Evolutionary conservation across 2,329 filamentous ascomycete species (phyloP).

Genomic region (Drechslerella coelobrocha): DNA sequence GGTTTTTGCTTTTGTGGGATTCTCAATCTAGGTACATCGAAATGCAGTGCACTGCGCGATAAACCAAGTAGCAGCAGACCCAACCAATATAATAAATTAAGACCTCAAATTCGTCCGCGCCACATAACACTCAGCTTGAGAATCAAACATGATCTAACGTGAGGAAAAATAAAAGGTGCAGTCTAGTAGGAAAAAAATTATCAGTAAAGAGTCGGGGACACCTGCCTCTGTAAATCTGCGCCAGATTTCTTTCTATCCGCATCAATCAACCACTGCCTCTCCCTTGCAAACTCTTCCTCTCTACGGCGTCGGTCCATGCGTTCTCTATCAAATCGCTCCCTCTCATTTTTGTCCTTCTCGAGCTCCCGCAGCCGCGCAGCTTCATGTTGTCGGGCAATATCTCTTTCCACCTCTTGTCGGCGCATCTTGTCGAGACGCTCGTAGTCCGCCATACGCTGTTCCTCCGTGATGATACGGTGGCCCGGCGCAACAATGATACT

Average conservation of each 20-base stretch:
- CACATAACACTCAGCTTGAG: background rate
- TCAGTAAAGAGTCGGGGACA: constrained; percentile 33
- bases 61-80: too few relatives aligned
- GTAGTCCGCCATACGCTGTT: constrained; percentile 46
- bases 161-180: background rate
- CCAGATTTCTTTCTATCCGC: constrained; percentile 24
- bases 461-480: constrained; percentile 34
- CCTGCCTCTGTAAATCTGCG: constrained; percentile 37
- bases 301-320: constrained; percentile 33
- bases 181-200: constrained; percentile 10
- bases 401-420: constrained; percentile 21
- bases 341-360: constrained; percentile 39
- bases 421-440: constrained; percentile 37
- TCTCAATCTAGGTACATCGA: constrained; percentile 14
- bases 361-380: constrained; percentile 35
- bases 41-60: constrained; percentile 7
- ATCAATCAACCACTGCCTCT: constrained; percentile 31
- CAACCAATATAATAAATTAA: too few relatives aligned
- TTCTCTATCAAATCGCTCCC: constrained; percentile 44
- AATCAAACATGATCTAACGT: background rate
- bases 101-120: too few relatives aligned
- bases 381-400: constrained; percentile 38
- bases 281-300: constrained; percentile 34
- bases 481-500: constrained; percentile 34
- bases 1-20: constrained; percentile 20